Evolutionary conservation across 352 stramenopile genomes (phyloP), one percentile per base, ranked within the genome.

Genomic region (Phytophthora tubulina): DNA sequence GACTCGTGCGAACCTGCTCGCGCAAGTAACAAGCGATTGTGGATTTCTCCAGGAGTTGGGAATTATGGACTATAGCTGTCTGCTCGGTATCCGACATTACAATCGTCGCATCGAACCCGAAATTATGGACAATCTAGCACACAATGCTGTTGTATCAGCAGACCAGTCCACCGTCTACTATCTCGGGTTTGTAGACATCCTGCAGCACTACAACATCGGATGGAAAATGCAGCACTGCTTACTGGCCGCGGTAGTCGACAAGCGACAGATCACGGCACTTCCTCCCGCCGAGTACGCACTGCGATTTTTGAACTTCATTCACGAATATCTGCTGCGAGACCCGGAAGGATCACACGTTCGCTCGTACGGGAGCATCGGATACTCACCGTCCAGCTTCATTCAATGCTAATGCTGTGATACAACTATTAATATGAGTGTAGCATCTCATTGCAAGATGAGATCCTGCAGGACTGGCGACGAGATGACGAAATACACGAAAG

Each of bases 31-130:
- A 27, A 92, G 82, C 52, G 89, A 96, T 75, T 94, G 85, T 15
- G 89, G 87, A 6, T 96, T 96, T 62, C 78, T 95, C 0, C 89
- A 96, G 58, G 86, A 95, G 54, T 76, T 96, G 36, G 88, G 86
- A 13, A 95, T 96, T 58, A 96, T 96, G 87, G 89, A 96, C 63
- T 96, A 96, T 66, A 96, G 89, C 62, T 96, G 84, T 38, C 69
- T 96, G 46, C 72, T 96, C 2, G 89, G 89, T 4, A 91, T 95
- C 31, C 84, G 88, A 3, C 78, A 89, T 44, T 89, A 92, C 57
- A 75, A 80, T 36, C 54, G 68, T 21, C 70, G 67, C 6, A 71
- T 93, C 50, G 82, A 90, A 21, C 54, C 80, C 3, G 67, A 80
- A 4, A 70, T 86, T 46, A 63, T 93, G 39, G 78, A 86, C 15